These are phyloP conservation scores for Blastobotrys persicus DNA, from an alignment of 1,139 yeast genomes.

Conservation along the genomic window DNA sequence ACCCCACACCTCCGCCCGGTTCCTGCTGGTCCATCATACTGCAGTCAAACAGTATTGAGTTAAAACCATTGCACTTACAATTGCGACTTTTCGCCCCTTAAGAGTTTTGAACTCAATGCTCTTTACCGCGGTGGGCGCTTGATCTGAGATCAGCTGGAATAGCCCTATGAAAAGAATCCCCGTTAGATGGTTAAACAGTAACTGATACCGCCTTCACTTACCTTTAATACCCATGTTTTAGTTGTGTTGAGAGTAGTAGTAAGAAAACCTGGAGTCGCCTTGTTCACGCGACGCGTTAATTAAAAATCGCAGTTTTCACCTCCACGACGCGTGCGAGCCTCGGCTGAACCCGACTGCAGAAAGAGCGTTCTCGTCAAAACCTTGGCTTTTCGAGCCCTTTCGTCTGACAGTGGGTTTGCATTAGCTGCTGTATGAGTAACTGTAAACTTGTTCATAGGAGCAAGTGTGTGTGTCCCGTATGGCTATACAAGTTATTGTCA, in stretches of 20 bases:
- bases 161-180: constrained; percentile 49
- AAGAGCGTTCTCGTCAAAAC: too few species aligned
- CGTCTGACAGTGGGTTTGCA: too few species aligned
- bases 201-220: constrained; percentile 38
- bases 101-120: constrained; percentile 79
- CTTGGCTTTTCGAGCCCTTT: too few species aligned
- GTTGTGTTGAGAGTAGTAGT: not conserved
- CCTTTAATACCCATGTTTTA: constrained; percentile 73
- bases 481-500: too few species aligned
- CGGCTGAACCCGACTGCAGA: too few species aligned
- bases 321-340: too few species aligned
- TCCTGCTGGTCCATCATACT: not conserved
- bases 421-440: too few species aligned
- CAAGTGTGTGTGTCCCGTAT: too few species aligned
- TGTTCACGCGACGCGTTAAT: constrained; percentile 7
- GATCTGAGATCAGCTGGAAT: constrained; percentile 76
- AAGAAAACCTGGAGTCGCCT: not conserved
- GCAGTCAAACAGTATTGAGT: too few species aligned
- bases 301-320: too few species aligned
- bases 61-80: constrained; percentile 46
- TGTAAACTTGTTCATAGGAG: too few species aligned
- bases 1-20: not conserved
- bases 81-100: constrained; percentile 93
- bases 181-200: not conserved
- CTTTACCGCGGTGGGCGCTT: constrained; percentile 80